Conservation (phyloP, 257 asterid genomes). For the Ajuga chamaepitys region DNA sequence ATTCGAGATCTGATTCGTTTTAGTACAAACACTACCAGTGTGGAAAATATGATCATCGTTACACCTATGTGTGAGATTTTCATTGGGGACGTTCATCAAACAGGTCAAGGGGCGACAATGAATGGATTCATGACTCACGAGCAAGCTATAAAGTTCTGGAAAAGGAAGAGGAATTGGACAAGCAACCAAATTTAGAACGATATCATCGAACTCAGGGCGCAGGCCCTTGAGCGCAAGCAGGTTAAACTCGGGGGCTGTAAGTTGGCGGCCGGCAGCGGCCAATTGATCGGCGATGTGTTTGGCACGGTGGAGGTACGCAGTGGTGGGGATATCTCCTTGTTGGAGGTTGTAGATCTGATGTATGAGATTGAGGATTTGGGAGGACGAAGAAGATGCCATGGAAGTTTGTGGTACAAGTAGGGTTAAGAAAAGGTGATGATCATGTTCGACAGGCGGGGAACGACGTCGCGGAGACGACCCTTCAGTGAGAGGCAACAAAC, state of each 20-base stretch:
- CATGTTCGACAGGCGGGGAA: not conserved
- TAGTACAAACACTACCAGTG: too few relatives aligned
- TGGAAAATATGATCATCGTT: too few relatives aligned
- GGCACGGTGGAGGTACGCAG: slow-evolving; percentile 17
- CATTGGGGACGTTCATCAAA: too few relatives aligned
- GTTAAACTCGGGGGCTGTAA: slow-evolving; percentile 2
- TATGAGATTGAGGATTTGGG: too few relatives aligned
- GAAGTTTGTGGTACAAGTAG: not conserved
- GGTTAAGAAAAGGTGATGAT: not conserved
- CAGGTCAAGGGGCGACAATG: too few relatives aligned
- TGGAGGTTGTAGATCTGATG: not conserved
- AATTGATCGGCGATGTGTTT: not conserved
- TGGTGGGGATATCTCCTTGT: slow-evolving; percentile 13
- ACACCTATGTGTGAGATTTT: too few relatives aligned
- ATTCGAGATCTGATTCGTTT: too few relatives aligned
- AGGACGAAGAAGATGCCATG: not conserved
- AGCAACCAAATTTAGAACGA: not conserved
- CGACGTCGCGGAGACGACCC: not conserved
- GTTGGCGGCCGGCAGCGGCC: slow-evolving; percentile 1
- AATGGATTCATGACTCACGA: slow-evolving; percentile 2
- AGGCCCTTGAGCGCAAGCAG: slow-evolving; percentile 11
- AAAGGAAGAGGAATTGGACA: not conserved
- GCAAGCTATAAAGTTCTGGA: slow-evolving; percentile 2
- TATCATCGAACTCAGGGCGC: slow-evolving; percentile 1
- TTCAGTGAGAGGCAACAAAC: not conserved